These are phyloP conservation scores for Aspergillus awamori DNA, from an alignment of 2,329 filamentous ascomycete species.

Conservation along the genomic window DNA sequence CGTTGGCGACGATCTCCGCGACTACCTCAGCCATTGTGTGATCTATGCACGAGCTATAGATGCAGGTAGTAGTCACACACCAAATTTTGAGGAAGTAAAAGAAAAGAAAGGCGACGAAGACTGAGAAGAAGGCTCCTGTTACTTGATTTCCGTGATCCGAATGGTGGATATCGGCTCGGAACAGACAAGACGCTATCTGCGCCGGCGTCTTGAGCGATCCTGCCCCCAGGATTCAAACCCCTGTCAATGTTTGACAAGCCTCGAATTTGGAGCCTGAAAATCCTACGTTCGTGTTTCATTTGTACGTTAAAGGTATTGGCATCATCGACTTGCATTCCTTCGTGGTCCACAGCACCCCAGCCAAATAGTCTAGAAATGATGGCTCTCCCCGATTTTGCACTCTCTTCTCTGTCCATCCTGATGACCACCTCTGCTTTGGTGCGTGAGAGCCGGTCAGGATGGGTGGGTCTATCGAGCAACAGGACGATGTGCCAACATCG, in stretches of 20 bases:
- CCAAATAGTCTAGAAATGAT: not conserved
- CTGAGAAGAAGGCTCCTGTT: not conserved
- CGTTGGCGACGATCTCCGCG: not conserved
- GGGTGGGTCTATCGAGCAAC: not conserved
- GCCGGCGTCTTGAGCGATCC: not conserved
- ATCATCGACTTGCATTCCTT: not conserved
- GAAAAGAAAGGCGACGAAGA: not conserved
- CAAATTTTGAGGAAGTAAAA: not conserved
- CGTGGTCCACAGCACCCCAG: not conserved
- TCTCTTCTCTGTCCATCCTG: not conserved
- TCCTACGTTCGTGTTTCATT: not conserved
- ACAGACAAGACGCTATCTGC: conserved; percentile 2
- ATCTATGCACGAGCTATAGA: not conserved
- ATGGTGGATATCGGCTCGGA: conserved; percentile 4
- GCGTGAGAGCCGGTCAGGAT: not conserved
- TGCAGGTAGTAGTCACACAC: not conserved
- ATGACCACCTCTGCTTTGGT: not conserved
- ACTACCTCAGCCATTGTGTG: not conserved
- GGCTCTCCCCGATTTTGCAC: not conserved
- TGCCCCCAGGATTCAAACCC: not conserved
- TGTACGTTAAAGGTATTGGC: not conserved
- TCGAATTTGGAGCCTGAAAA: not conserved
- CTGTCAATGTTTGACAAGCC: not conserved
- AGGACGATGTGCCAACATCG: not conserved
- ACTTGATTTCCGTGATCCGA: not conserved